Evolutionary conservation across 225 moss, liverwort and hornwort genomes (phyloP), one percentile per base, ranked within the genome.

Genomic region (Polytrichum commune): DNA sequence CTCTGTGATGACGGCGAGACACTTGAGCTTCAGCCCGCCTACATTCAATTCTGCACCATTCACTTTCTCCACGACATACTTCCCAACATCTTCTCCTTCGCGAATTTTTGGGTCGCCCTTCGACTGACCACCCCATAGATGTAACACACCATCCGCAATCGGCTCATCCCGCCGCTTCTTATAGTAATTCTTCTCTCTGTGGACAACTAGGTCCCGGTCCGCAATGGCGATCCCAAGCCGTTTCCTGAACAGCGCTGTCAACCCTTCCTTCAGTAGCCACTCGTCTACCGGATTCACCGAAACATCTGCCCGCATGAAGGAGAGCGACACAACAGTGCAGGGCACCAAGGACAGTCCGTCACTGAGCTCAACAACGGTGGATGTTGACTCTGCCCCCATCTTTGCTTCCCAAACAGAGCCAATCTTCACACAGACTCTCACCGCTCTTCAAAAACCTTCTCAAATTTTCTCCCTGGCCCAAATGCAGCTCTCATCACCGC

Each of bases 261-360:
- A 76, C n/a, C 74, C 84, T 5, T 55, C 82, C 76, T 83, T 88
- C 54, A 88, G 85, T 73, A 82, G 78, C 88, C 88, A 88, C 62
- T 88, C 88, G 68, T 88, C 88, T 65, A 88, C 84, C 28, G 85
- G 79, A 73, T 80, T 82, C 77, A 88, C 82, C 19, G 88, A 85
- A 18, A 78, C 77, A 63, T 88, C 88, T 65, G 85, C 85, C 22
- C 88, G 77, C 16, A 75, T 63, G 28, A 88, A 85, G n/a, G 88
- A 75, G 65, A 88, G 78, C 73, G 72, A 65, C 29, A 88, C 62
- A 1, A 78, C 55, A 19, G 74, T 88, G 76, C 88, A 85, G 5
- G 88, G 88, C 63, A 85, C 80, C 62, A 88, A 63, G 5, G 82
- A 78, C 18, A 88, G 78, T 4, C 85, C 88, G 56, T 85, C 80